These are phyloP conservation scores for Paracamarosporium sp. DNA, from an alignment of 2,329 filamentous ascomycete species.

Conservation along the genomic window DNA sequence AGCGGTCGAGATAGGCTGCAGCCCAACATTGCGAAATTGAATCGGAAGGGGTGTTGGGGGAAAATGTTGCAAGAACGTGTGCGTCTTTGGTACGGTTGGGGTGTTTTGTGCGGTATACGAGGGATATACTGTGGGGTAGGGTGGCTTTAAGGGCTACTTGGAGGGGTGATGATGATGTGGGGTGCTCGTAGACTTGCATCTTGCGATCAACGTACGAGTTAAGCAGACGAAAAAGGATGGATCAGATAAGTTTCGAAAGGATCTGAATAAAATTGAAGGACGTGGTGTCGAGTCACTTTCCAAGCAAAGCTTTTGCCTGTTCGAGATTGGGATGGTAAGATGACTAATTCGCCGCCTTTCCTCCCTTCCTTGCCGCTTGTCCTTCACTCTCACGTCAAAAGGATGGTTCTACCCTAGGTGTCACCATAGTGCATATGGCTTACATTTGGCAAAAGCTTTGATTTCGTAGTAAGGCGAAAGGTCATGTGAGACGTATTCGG, in stretches of 20 bases:
- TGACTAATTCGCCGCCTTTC: background rate
- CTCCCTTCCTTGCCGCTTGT: background rate
- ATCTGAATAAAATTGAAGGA: background rate
- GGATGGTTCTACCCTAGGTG: background rate
- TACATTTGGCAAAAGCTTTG: too few species aligned
- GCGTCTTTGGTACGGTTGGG: conserved; percentile 50
- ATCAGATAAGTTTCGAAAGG: background rate
- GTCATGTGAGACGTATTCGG: too few species aligned
- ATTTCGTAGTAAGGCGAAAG: too few species aligned
- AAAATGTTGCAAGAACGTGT: conserved; percentile 46
- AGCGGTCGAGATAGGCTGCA: conserved; percentile 68
- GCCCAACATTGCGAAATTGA: conserved; percentile 54
- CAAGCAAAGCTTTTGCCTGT: background rate
- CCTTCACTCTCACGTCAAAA: background rate
- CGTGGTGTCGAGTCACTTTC: background rate
- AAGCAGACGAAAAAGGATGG: background rate
- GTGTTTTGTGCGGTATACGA: conserved; percentile 70
- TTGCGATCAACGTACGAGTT: background rate
- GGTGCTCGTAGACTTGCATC: conserved; percentile 28
- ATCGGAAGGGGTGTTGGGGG: conserved; percentile 25
- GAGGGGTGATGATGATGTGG: conserved; percentile 55
- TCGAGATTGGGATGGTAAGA: background rate
- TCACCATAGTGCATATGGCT: too few species aligned
- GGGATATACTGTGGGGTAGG: conserved; percentile 65
- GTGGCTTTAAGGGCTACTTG: conserved; percentile 57